Evolutionary conservation across 2,329 filamentous ascomycete genomes (phyloP).

Genomic region (Pestalotiopsis sp.): DNA sequence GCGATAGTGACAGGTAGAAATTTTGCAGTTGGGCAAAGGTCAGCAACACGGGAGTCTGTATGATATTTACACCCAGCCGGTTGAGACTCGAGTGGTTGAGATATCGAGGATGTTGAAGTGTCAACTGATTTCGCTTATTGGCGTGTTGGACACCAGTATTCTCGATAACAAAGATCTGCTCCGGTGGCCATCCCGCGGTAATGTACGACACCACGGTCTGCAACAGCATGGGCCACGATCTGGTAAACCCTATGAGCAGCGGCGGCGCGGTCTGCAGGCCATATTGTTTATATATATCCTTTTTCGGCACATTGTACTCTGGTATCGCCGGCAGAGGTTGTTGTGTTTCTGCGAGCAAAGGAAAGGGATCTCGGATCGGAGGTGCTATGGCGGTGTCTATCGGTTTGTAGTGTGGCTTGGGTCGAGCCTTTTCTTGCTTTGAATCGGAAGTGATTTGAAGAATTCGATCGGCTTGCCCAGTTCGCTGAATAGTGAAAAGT

Average conservation of each 20-base stretch:
- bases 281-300: slow-evolving; percentile 39
- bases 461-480: not conserved
- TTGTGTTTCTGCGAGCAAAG: slow-evolving; percentile 36
- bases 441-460: not conserved
- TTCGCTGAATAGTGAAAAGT: not conserved
- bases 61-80: slow-evolving; percentile 52
- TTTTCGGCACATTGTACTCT: slow-evolving; percentile 43
- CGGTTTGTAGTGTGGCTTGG: slow-evolving; percentile 34
- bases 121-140: slow-evolving; percentile 50
- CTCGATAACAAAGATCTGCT: slow-evolving; percentile 60
- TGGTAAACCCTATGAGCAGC: slow-evolving; percentile 62
- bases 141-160: slow-evolving; percentile 60
- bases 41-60: slow-evolving; percentile 53
- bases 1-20: slow-evolving; percentile 50
- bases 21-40: slow-evolving; percentile 60
- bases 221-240: slow-evolving; percentile 56
- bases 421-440: not conserved
- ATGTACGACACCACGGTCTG: slow-evolving; percentile 61
- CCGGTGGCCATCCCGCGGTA: slow-evolving; percentile 59
- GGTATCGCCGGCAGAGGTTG: slow-evolving; percentile 41
- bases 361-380: slow-evolving; percentile 45
- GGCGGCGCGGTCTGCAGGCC: slow-evolving; percentile 45
- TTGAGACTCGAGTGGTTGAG: slow-evolving; percentile 54
- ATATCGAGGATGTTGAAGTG: slow-evolving; percentile 58
- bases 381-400: slow-evolving; percentile 36